These are phyloP conservation scores for Leonotis leonurus DNA, from an alignment of 257 asterid genomes.

Conservation along the genomic window DNA sequence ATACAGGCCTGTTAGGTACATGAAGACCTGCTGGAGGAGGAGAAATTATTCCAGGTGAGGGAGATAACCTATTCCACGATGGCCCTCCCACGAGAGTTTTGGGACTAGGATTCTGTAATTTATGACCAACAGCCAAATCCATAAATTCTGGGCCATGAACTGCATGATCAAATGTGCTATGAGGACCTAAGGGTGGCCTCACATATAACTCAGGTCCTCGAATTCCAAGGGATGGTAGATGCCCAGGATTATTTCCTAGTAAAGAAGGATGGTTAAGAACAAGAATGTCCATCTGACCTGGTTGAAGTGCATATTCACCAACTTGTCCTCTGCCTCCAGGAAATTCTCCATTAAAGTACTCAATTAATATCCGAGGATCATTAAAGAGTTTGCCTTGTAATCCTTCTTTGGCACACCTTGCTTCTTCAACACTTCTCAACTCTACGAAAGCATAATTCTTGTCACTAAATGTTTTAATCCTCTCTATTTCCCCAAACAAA, in stretches of 20 bases:
- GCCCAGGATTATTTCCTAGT: constrained; percentile 40
- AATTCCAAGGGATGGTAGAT: constrained; percentile 38
- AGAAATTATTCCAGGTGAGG: constrained; percentile 51
- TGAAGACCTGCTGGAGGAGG: constrained; percentile 50
- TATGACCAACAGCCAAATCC: constrained; percentile 35
- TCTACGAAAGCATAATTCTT: constrained; percentile 73
- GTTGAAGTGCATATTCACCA: constrained; percentile 45
- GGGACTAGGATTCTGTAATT: constrained; percentile 43
- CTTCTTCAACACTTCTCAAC: constrained; percentile 95
- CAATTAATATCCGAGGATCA: constrained; percentile 76
- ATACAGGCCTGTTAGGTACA: constrained; percentile 35
- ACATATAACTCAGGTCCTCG: constrained; percentile 48
- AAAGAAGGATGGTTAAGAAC: constrained; percentile 51
- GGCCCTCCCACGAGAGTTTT: constrained; percentile 50
- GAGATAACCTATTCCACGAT: constrained; percentile 74
- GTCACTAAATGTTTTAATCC: constrained; percentile 66
- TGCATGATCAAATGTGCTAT: constrained; percentile 44
- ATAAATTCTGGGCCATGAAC: constrained; percentile 38
- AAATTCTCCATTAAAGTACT: constrained; percentile 59
- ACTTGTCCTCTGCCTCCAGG: constrained; percentile 52
- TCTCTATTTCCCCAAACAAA: constrained; percentile 88
- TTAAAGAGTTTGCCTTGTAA: constrained; percentile 90
- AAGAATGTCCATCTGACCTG: constrained; percentile 57
- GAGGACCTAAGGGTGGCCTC: constrained; percentile 55
- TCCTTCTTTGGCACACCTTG: constrained; percentile 86